Base-by-base conservation (phyloP, 208 protist genomes). In the Trypanosoma congolense region DNA sequence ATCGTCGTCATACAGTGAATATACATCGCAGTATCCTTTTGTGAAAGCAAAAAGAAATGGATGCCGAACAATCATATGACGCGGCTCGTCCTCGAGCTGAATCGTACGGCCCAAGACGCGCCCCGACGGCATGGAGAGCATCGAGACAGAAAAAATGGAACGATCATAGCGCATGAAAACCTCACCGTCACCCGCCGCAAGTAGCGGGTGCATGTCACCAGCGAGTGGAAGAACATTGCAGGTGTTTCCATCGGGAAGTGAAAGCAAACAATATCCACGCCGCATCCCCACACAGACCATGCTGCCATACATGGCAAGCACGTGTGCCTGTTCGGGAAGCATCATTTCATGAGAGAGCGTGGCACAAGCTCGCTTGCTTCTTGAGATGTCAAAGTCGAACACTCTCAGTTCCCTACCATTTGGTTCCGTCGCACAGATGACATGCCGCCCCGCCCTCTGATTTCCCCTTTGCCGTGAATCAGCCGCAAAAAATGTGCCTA, bases 11-110 rank as follows among this genome's bases (percentile, higher is more conserved):
- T 80, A 70, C 12, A 81, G 44, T 6, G 71, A 80, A 30, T 74
- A 68, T 16, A 87, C 80, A 61, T 87, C 77, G 55, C 83, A 91
- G 58, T 85, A 66, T 18, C 65, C 19, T 28, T 67, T 54, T 8
- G 76, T 79, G 62, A 91, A 91, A 38, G 70, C 71, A 51, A 91
- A 80, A 16, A 91, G 61, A 61, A 80, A 80, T 6, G 80, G 80
- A 35, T 86, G 73, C 22, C 77, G 78, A 5, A 72, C 52, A 31
- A 80, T 57, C 33, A 70, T 46, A 49, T 22, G 57, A 29, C 49
- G 50, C 0, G 31, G 36, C 36, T 75, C 62, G 46, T 70, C 56
- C 25, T 65, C 55, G 4, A 70, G 36, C 26, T 65, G 61, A 45
- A 75, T 66, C 14, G 69, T 75, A 9, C 62, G 62, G 8, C 61